Percentiles rank a stretch among this genome's conserved stretches.
phyloP scores from a whole-genome alignment of 257 asterid genomes.

The Voacanga thouarsii region DNA sequence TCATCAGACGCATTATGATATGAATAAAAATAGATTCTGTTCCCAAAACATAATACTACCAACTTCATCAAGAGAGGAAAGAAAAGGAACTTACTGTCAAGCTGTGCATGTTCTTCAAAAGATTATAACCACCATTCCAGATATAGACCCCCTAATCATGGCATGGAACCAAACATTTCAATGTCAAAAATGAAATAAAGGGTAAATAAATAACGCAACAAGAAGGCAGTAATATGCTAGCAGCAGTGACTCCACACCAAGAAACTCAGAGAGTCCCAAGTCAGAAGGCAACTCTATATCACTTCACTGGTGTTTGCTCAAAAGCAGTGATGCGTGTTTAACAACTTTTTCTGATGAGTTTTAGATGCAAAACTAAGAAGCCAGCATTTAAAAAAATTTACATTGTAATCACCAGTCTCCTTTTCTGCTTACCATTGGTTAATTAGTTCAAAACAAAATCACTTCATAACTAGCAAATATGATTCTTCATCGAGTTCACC shows the following conservation, averaged over 20 bases:
- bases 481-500: neutral
- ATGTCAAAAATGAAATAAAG: neutral
- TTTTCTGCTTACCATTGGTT: neutral
- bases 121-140: too few species aligned
- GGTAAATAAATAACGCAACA: too few species aligned
- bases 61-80: too few species aligned
- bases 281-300: neutral
- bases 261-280: neutral
- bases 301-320: neutral
- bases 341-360: too few species aligned
- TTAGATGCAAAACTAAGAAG: neutral
- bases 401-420: neutral
- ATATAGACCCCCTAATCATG: too few species aligned
- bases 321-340: too few species aligned
- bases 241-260: neutral
- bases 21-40: too few species aligned
- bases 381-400: neutral
- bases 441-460: neutral
- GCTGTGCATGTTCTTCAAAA: too few species aligned
- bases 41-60: too few species aligned
- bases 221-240: neutral
- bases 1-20: too few species aligned
- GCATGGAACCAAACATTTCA: too few species aligned
- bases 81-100: too few species aligned
- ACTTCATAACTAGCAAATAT: neutral